A percentile compares a stretch with the other conserved stretches of the same genome.
These are phyloP conservation scores for Podila minutissima DNA, from an alignment of 192 early-diverging fungal species.

Conservation along the genomic window DNA sequence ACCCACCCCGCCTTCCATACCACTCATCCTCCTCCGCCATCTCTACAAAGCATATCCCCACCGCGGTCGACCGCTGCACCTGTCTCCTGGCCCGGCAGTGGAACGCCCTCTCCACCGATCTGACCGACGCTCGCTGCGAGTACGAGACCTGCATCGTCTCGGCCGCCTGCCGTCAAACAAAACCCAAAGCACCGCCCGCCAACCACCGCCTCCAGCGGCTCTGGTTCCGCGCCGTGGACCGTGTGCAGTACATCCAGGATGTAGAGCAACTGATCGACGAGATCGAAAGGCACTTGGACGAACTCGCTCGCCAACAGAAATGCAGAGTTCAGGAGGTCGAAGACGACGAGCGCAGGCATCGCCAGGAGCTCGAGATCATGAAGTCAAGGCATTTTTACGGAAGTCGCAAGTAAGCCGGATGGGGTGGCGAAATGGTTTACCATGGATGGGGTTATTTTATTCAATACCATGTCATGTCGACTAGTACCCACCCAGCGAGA, in stretches of 20 bases:
- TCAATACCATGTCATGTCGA: too few species aligned
- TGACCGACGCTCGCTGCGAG: background rate
- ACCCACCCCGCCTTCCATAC: too few species aligned
- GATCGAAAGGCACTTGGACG: background rate
- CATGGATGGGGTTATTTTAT: too few species aligned
- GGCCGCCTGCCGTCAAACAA: background rate
- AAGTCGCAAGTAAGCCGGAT: background rate
- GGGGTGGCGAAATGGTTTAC: too few species aligned
- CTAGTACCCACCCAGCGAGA: too few species aligned
- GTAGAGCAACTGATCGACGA: background rate
- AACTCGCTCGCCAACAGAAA: background rate
- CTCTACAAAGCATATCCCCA: too few species aligned
- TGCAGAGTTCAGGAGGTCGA: background rate
- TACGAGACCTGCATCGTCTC: background rate
- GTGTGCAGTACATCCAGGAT: background rate
- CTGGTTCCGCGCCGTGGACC: background rate
- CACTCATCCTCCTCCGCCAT: too few species aligned
- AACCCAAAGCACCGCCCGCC: background rate
- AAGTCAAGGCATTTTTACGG: background rate
- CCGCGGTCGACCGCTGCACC: background rate
- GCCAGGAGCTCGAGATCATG: background rate
- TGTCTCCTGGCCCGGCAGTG: background rate
- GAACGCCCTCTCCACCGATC: background rate
- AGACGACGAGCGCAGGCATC: background rate
- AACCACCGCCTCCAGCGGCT: background rate